Base-by-base conservation (phyloP, 441 rosid species). In the Eruca vesicaria region DNA sequence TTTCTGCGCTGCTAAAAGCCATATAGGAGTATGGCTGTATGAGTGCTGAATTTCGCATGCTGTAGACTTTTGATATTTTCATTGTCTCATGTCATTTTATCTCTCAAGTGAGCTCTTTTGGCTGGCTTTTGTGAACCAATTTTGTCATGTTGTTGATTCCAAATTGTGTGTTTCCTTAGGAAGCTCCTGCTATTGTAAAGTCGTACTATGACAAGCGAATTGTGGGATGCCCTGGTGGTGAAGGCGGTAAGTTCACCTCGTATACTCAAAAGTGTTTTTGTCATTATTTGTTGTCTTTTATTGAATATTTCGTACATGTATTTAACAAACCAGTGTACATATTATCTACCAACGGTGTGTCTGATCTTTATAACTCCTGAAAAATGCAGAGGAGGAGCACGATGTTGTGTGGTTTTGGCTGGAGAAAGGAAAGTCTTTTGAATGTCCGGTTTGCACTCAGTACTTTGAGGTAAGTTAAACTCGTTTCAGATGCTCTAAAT, bases 391-490 rank as follows among this genome's bases (percentile, higher is more conserved):
- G 89, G 98, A 96, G 16, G 98, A 93, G 67, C 99, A 96, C 73
- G 98, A 96, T 58, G 93, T 91, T 62, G 97, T 93, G 57, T 96
- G 99, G 98, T 96, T 93, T 81, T 91, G 98, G 98, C 88, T 96
- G 84, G 87, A 90, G 88, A 96, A 96, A 81, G 98, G 89, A 85
- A 84, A 87, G 87, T 86, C 93, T 3, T 82, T 82, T 60, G 97
- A 91, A 74, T 93, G 99, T 80, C 98, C 97, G 0, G 98, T 93
- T 60, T 96, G 99, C 82, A 33, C 92, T 1, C 99, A 91, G 72
- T 83, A 89, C 83, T 93, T 96, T 80, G 92, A 84, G 90, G 99
- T 96, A 76, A 88, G 89, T 59, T 33, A 15, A 53, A 12, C 14
- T 68, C 9, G 31, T 10, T 45, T 32, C 26, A 31, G 1, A 20